Evolutionary conservation across 306 rosid genomes (phyloP).

Genomic region (Phaseolus lunatus): DNA sequence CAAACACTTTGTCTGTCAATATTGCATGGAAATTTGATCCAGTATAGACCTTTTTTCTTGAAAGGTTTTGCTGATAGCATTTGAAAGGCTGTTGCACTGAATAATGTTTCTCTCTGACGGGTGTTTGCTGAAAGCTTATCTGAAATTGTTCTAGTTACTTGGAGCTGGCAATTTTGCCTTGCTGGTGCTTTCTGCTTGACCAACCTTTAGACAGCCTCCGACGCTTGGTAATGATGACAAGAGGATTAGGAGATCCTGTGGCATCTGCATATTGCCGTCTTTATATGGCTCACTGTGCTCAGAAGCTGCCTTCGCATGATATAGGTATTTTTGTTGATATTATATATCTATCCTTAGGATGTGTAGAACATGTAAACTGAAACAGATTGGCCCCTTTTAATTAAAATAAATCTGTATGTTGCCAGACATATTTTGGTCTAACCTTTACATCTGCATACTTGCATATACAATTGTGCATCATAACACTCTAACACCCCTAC

Average conservation of each 20-base stretch:
- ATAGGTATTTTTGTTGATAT: constrained; percentile 58
- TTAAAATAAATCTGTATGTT: constrained; percentile 28
- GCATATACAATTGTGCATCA: constrained; percentile 32
- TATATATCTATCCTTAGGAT: constrained; percentile 24
- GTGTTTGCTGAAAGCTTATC: constrained; percentile 38
- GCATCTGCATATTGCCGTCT: constrained; percentile 89
- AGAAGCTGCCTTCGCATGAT: constrained; percentile 75
- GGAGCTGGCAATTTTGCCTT: constrained; percentile 95
- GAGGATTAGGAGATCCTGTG: constrained; percentile 94
- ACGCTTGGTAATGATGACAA: constrained; percentile 86
- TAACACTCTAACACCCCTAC: constrained; percentile 3
- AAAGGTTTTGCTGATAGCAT: constrained; percentile 14
- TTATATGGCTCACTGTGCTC: constrained; percentile 76
- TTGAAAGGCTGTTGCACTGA: constrained; percentile 17
- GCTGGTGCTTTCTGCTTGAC: constrained; percentile 82
- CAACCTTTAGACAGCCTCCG: constrained; percentile 64
- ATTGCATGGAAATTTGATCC: constrained; percentile 21
- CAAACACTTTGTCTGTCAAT: constrained; percentile 26
- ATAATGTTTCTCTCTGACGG: constrained; percentile 34
- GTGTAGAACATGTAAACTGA: constrained; percentile 12
- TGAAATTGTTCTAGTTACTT: constrained; percentile 70
- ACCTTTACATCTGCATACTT: constrained; percentile 20
- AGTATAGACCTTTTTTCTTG: constrained; percentile 9
- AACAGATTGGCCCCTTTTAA: constrained; percentile 13
- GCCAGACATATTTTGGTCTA: constrained; percentile 10